Percentiles rank a stretch among this genome's conserved stretches.
Conservation (phyloP, 306 rosid genomes). For the Lablab purpureus region DNA sequence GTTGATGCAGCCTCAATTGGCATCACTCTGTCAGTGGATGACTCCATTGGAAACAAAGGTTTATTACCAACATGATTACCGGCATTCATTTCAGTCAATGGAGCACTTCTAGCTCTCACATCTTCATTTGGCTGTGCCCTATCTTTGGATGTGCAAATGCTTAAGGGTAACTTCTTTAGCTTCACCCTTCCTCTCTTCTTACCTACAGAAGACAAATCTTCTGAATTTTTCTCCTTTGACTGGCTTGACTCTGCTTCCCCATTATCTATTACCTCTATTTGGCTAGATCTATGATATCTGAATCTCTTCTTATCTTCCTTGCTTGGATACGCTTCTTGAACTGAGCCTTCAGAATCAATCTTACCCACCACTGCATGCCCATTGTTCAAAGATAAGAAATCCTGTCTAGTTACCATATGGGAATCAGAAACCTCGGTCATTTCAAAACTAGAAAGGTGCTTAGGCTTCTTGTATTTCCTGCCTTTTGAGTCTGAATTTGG, state of each 20-base stretch:
- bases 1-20: conserved; percentile 66
- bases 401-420: conserved; percentile 48
- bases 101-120: conserved; percentile 51
- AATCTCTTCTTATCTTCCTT: conserved; percentile 58
- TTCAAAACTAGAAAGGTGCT: conserved; percentile 56
- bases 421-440: conserved; percentile 58
- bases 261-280: conserved; percentile 49
- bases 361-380: conserved; percentile 61
- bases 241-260: conserved; percentile 76
- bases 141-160: conserved; percentile 70
- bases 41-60: conserved; percentile 63
- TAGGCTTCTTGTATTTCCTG: conserved; percentile 70
- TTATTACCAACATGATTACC: conserved; percentile 54
- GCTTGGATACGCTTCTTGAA: conserved; percentile 56
- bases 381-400: conserved; percentile 55
- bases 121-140: conserved; percentile 68
- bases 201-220: conserved; percentile 54
- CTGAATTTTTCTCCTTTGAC: conserved; percentile 63
- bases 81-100: conserved; percentile 54
- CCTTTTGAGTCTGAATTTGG: conserved; percentile 69
- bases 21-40: conserved; percentile 61
- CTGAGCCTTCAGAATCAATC: conserved; percentile 59
- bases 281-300: conserved; percentile 57
- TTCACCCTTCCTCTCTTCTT: conserved; percentile 91
- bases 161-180: conserved; percentile 82